A percentile compares a stretch with the other conserved stretches of the same genome.
Evolutionary conservation across 2,329 filamentous ascomycete genomes (phyloP).

Genomic region (Pseudovirgaria hyperparasitica): DNA sequence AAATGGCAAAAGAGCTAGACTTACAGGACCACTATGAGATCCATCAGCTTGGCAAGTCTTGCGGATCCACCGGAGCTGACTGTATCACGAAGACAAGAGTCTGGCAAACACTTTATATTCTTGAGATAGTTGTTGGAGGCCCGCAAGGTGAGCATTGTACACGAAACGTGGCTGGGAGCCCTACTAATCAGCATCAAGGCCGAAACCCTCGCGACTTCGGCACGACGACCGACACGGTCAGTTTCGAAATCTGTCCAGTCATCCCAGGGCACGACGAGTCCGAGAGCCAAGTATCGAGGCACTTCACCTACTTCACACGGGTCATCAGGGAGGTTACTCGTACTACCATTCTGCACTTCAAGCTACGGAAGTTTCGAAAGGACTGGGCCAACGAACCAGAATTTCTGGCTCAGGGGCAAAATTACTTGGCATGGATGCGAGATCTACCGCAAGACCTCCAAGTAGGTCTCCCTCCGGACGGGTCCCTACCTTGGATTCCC

Average conservation of each 20-base stretch:
- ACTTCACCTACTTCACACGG: slow-evolving; percentile 70
- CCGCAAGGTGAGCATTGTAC: slow-evolving; percentile 57
- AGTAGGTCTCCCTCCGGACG: slow-evolving; percentile 64
- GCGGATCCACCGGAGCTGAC: slow-evolving; percentile 56
- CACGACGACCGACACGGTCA: slow-evolving; percentile 62
- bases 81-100: slow-evolving; percentile 76
- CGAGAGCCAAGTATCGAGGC: slow-evolving; percentile 67
- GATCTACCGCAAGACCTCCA: slow-evolving; percentile 69
- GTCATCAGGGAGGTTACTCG: slow-evolving; percentile 65
- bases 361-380: slow-evolving; percentile 59
- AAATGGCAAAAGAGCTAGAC: slow-evolving; percentile 86
- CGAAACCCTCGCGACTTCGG: slow-evolving; percentile 68
- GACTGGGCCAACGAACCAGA: slow-evolving; percentile 82
- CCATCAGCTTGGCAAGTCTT: slow-evolving; percentile 60
- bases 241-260: slow-evolving; percentile 54
- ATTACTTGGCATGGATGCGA: slow-evolving; percentile 62
- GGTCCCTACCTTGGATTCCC: slow-evolving; percentile 69
- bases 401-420: slow-evolving; percentile 66
- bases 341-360: slow-evolving; percentile 63
- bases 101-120: slow-evolving; percentile 78
- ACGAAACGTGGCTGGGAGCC: not conserved
- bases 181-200: slow-evolving; percentile 27
- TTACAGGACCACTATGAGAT: slow-evolving; percentile 75
- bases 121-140: slow-evolving; percentile 86
- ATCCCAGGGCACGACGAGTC: slow-evolving; percentile 56